Conservation (phyloP, 176 grass and related monocot species). For the Oryza punctata region DNA sequence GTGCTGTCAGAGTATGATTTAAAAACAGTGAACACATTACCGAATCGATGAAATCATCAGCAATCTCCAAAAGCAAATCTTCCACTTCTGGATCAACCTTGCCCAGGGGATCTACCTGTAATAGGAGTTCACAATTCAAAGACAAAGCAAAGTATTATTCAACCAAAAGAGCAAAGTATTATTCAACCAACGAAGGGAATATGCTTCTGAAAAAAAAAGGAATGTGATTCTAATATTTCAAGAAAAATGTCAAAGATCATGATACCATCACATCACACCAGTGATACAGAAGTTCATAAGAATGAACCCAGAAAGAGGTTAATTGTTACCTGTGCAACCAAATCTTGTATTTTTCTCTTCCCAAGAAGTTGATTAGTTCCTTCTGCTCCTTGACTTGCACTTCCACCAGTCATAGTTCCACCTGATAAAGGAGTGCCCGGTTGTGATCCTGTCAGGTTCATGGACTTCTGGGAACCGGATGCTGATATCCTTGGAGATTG, state of each 20-base stretch:
- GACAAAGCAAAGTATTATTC: not conserved
- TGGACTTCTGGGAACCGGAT: slow-evolving; percentile 66
- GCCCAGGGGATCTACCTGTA: slow-evolving; percentile 80
- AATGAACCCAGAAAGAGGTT: slow-evolving; percentile 1
- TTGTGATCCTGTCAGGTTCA: slow-evolving; percentile 72
- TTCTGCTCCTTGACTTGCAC: slow-evolving; percentile 73
- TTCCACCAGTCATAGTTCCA: slow-evolving; percentile 61
- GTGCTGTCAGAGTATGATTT: slow-evolving; percentile 2
- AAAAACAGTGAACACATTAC: slow-evolving; percentile 46
- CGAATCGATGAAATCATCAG: slow-evolving; percentile 92
- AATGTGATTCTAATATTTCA: not conserved
- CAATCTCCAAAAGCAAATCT: slow-evolving; percentile 79
- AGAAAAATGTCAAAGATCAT: slow-evolving; percentile 27
- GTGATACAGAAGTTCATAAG: slow-evolving; percentile 3
- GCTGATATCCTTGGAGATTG: slow-evolving; percentile 81
- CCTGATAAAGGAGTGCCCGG: slow-evolving; percentile 61
- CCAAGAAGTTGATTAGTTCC: slow-evolving; percentile 74
- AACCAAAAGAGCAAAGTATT: not conserved
- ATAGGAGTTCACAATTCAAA: slow-evolving; percentile 24
- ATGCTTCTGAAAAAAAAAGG: not conserved
- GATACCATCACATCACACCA: slow-evolving; percentile 1
- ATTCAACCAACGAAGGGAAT: not conserved
- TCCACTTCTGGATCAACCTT: slow-evolving; percentile 80
- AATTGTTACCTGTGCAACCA: slow-evolving; percentile 78
- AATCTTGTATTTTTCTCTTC: slow-evolving; percentile 96